These are phyloP conservation scores for Daldinia vernicosa DNA, from an alignment of 495 filamentous ascomycete genomes.

Conservation along the genomic window DNA sequence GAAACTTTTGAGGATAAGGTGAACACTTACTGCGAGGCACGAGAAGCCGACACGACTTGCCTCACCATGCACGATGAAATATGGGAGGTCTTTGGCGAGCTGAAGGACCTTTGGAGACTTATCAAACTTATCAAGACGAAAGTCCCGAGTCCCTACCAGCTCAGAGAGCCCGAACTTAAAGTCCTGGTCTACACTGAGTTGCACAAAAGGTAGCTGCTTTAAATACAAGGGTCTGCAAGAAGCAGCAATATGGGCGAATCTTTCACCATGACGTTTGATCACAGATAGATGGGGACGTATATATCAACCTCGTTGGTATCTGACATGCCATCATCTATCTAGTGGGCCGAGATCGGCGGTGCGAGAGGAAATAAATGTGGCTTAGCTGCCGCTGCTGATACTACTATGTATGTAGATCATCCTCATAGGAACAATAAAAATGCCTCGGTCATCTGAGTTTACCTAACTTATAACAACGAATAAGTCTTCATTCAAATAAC, in stretches of 20 bases:
- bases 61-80: neutral
- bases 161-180: neutral
- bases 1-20: neutral
- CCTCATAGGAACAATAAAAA: conserved; percentile 16
- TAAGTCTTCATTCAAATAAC: neutral
- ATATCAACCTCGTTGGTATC: neutral
- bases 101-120: neutral
- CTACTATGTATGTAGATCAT: too few species aligned
- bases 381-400: neutral
- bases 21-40: conserved; percentile 12
- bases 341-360: conserved; percentile 34
- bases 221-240: neutral
- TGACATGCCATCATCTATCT: neutral
- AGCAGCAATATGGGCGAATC: neutral
- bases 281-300: neutral
- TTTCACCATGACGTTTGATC: neutral
- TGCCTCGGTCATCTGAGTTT: conserved; percentile 4
- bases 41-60: neutral
- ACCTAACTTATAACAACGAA: neutral
- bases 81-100: neutral
- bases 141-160: neutral
- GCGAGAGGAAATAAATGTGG: conserved; percentile 6
- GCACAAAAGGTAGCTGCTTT: neutral
- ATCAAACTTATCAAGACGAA: neutral
- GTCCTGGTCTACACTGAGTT: conserved; percentile 8